A percentile compares a stretch with the other conserved stretches of the same genome.
phyloP scores from a whole-genome alignment of 257 asterid species.

The Solanum paucissectum region DNA sequence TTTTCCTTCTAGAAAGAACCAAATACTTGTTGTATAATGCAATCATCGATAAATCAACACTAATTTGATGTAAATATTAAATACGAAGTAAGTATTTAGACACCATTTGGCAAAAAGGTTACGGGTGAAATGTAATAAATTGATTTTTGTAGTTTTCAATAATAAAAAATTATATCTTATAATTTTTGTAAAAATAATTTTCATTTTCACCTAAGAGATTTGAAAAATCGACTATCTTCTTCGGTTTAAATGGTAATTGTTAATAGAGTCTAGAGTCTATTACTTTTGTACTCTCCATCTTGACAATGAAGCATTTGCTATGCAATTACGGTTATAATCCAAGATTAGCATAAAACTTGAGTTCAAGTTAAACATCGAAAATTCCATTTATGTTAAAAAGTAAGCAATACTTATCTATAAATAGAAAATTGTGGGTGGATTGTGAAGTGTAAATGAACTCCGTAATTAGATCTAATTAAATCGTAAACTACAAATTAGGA shows the following conservation, averaged over 20 bases:
- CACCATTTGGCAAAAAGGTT: neutral
- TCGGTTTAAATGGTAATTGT: neutral
- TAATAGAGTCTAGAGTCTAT: neutral
- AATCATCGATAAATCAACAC: neutral
- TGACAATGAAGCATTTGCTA: neutral
- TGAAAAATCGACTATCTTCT: neutral
- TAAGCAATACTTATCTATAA: neutral
- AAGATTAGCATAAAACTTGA: neutral
- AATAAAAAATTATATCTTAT: fast-evolving
- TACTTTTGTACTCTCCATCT: neutral
- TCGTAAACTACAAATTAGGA: neutral
- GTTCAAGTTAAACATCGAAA: neutral
- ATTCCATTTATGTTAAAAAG: neutral
- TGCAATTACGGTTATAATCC: neutral
- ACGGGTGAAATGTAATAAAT: neutral
- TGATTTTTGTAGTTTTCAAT: too few species aligned
- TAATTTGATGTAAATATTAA: neutral
- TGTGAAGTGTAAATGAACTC: neutral
- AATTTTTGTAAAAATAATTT: too few species aligned
- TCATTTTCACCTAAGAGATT: neutral
- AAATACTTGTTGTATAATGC: neutral
- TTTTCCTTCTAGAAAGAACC: neutral
- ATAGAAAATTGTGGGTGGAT: neutral
- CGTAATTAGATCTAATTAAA: neutral
- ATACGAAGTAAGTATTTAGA: neutral